Percentiles rank a stretch among this genome's conserved stretches.
phyloP scores from a whole-genome alignment of 768 basidiomycete species.

The Rhodotorula toruloides region DNA sequence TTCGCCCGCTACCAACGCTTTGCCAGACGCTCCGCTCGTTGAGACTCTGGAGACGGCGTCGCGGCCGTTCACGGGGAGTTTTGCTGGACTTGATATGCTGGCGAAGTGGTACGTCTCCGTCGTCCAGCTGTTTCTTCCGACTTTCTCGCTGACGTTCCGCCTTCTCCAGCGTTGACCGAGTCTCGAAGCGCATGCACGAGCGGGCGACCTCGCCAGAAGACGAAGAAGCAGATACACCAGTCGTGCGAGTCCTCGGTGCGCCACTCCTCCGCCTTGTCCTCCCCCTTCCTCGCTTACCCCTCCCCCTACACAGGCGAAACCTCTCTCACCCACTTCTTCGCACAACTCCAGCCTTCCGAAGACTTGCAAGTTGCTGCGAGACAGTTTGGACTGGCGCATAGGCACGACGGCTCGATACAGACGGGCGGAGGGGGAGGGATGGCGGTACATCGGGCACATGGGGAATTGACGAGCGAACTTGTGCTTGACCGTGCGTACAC shows the following conservation, averaged over 20 bases:
- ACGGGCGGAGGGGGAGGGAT: not conserved
- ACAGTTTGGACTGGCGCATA: not conserved
- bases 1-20: not conserved
- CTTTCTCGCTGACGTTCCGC: too few relatives aligned
- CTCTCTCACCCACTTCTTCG: not conserved
- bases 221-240: not conserved
- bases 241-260: not conserved
- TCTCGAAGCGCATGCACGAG: conserved; percentile 3
- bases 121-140: too few relatives aligned
- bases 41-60: too few relatives aligned
- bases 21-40: too few relatives aligned
- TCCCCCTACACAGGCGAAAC: too few relatives aligned
- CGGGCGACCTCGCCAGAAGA: not conserved
- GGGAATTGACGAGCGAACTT: not conserved
- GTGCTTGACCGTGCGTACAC: not conserved
- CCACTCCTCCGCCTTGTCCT: not conserved
- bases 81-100: not conserved
- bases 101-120: not conserved
- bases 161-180: not conserved
- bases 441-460: not conserved
- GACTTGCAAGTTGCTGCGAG: not conserved
- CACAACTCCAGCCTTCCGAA: not conserved
- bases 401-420: not conserved
- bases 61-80: not conserved
- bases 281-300: not conserved